Conservation (phyloP, 1,139 yeast genomes). For the Suhomyces atakaporum region DNA sequence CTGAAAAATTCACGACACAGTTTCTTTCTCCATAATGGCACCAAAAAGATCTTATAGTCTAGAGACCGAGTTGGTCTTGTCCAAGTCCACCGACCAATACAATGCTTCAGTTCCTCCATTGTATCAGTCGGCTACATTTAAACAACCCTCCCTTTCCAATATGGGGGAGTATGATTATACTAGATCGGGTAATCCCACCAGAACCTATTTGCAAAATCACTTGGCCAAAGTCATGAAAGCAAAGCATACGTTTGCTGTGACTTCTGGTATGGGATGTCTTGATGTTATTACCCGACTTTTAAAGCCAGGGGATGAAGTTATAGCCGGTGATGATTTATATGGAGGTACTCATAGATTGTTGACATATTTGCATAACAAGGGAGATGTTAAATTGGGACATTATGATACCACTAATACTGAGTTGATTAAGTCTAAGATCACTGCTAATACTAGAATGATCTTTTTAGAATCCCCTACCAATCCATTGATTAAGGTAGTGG, state of each 20-base stretch:
- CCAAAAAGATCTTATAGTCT: constrained; percentile 44
- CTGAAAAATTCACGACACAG: constrained; percentile 8
- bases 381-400: constrained; percentile 71
- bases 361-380: constrained; percentile 66
- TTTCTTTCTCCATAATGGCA: constrained; percentile 5
- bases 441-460: constrained; percentile 64
- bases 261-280: constrained; percentile 90
- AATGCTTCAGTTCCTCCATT: constrained; percentile 86
- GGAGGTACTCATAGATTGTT: constrained; percentile 90
- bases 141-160: constrained; percentile 70
- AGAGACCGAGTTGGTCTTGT: constrained; percentile 75
- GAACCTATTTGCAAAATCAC: constrained; percentile 77
- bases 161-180: constrained; percentile 92
- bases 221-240: constrained; percentile 77
- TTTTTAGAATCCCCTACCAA: constrained; percentile 89
- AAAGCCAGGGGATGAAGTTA: constrained; percentile 77
- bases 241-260: constrained; percentile 72
- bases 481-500: constrained; percentile 86
- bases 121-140: constrained; percentile 92
- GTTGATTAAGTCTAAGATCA: constrained; percentile 55
- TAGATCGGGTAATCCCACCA: constrained; percentile 91
- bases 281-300: constrained; percentile 79
- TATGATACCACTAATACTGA: constrained; percentile 78
- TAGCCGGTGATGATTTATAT: constrained; percentile 91
- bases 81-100: constrained; percentile 69